Base-by-base conservation (phyloP, 495 filamentous ascomycete genomes). In the Trichocladium antarcticum region DNA sequence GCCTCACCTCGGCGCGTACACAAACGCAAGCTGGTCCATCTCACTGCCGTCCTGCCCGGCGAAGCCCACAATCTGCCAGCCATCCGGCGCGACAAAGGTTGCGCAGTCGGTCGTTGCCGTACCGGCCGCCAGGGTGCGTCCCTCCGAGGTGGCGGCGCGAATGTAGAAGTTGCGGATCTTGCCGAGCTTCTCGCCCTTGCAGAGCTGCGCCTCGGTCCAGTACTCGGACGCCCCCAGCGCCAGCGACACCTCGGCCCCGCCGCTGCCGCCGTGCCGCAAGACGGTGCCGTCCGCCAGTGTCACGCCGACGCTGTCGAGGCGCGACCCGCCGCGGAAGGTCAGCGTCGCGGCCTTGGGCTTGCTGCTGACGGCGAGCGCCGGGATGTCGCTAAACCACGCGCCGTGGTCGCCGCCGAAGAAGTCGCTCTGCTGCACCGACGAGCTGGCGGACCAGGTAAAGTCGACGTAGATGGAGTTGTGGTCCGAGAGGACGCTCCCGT, bases 391-490 rank as follows among this genome's bases (percentile, higher is more conserved):
- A 58, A 78, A 81, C 73, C 73, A 81, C 6, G 42, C 56, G 20
- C 76, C 78, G 40, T 74, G 62, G 0, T 71, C 64, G 10, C 78
- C 77, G 37, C 79, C 79, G 37, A 65, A 73, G 53, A 75, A 66
- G 24, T 66, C 60, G 24, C 70, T 74, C 50, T 74, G 65, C 14
- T 72, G 65, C 36, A 76, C 58, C 2, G 57, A 54, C 4, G 49
- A 42, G 1, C 67, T 66, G 8, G 65, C 50, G 6, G 64, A 51
- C 74, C 75, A 82, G 36, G 67, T 65, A 47, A 81, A 76, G 45
- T 74, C 72, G 0, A 74, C 72, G 5, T 67, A 58, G 28, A 82
- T 61, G 0, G 79, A 77, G 52, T 82, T 80, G 44, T 83, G 78
- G 54, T 83, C 79, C 5, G 74, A 76, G 21, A 84, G 66, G 8